Conservation (phyloP, 2,329 filamentous ascomycete genomes). For the Ilyonectria mors-panacis region DNA sequence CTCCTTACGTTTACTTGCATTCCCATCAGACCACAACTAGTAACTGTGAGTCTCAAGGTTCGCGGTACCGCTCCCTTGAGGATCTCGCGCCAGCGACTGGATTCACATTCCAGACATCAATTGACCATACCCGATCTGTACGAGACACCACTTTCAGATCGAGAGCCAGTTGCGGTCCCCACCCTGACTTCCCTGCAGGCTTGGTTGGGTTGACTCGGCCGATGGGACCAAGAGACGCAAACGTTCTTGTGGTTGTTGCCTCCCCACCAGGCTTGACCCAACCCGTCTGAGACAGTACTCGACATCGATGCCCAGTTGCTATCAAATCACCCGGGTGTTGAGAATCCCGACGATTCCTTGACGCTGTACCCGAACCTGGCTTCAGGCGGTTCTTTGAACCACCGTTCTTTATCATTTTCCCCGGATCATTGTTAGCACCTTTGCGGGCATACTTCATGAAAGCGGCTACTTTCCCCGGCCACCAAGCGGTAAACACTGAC, state of each 20-base stretch:
- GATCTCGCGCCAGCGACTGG: conserved; percentile 30
- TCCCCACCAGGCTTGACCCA: conserved; percentile 15
- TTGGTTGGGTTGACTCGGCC: conserved; percentile 26
- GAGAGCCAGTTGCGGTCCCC: neutral
- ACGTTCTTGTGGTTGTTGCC: conserved; percentile 11
- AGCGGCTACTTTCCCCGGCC: conserved; percentile 20
- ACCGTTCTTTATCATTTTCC: conserved; percentile 17
- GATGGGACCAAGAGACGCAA: conserved; percentile 21
- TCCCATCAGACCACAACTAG: neutral
- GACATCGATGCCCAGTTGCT: neutral
- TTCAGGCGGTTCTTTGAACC: conserved; percentile 21
- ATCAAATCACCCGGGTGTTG: neutral
- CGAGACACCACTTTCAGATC: neutral
- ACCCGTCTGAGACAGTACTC: conserved; percentile 11
- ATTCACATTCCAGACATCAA: conserved; percentile 33
- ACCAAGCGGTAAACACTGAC: conserved; percentile 26
- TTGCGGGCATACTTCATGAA: neutral
- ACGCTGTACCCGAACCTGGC: neutral
- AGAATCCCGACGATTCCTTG: neutral
- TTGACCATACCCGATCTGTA: conserved; percentile 19
- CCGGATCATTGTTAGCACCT: conserved; percentile 25
- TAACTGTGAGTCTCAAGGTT: conserved; percentile 27
- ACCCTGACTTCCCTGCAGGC: neutral
- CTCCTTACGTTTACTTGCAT: neutral
- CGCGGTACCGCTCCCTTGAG: neutral